Base-by-base conservation (phyloP, 805 yeast species). In the Wilhelminamyces savonicus region DNA sequence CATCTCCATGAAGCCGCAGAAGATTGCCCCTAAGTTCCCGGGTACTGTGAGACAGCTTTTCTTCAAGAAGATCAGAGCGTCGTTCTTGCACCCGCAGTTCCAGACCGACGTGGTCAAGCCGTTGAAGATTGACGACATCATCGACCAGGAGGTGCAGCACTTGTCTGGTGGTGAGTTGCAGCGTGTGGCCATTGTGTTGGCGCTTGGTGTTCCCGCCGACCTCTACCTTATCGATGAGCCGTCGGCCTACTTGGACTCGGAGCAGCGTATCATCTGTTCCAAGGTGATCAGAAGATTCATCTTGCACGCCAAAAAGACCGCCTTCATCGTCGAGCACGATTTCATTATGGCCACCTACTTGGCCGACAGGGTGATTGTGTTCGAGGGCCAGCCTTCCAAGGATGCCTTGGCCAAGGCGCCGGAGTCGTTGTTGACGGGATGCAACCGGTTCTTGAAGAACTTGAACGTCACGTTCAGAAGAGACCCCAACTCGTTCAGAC, bases 311-410 rank as follows among this genome's bases (percentile, higher is more conserved):
- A 88, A 90, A 72, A 92, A 90, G 74, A 90, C 97, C 26, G 98
- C 99, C n/a, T 92, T 92, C 60, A 72, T 92, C 50, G 99, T 92
- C 36, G 99, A 92, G 80, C 99, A 92, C 78, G 99, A 92, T 76
- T 92, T 92, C 76, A 92, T 92, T 70, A 92, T 92, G 99, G 97
- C 98, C 43, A 92, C 99, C 12, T 92, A 92, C 60, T 75, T 92
- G 71, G 98, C 99, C 41, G 99, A 92, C 66, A 78, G 94, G 55
- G 99, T 92, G 50, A 90, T 92, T 75, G 97, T 92, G 34, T 92
- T 90, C 53, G 98, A 92, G 62, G 99, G 99, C 62, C 52, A 65
- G 41, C 97, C 99, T 31, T 86, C 97, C 16, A 72, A 74, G 56
- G 70, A 79, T 44, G 90, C 98, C 20, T 56, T 62, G 44, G 97